Evolutionary conservation across 2,329 filamentous ascomycete species (phyloP), one percentile per base, ranked within the genome.

Genomic region (Penicillium sp.): DNA sequence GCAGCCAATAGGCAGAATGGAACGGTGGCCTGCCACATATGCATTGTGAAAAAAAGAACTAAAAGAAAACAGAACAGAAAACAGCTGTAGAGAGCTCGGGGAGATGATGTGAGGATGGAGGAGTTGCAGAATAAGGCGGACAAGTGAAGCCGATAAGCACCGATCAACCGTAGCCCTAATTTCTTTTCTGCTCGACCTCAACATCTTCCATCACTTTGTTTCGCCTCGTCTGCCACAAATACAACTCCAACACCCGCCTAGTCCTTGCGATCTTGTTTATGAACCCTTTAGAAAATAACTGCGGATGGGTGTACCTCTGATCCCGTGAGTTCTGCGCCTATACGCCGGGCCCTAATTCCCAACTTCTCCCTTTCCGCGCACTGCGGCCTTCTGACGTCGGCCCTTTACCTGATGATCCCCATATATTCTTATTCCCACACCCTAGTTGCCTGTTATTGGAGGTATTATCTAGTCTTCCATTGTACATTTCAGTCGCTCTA

Each of bases 1-100:
- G 70, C 69, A 17, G 68, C 73, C 61, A 75, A 62, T 56, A 76
- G 65, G 52, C 69, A 68, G 44, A 76, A 67, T 51, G 70, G 69
- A 60, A 73, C 56, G 58, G 69, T 65, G 47, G 66, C 61, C 53
- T 68, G 65, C 61, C 70, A 70, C 60, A 74, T 61, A 64, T 73
- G 68, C 75, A 77, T 77, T 56, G 37, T 70, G 60, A 63, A 53
- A 33, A 42, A 52, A 46, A 36, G 36, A 43, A 36, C 9, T 44
- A 26, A 45, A 56, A 58, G 42, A 25, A 45, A 33, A 33, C 54
- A 56, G 14, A 38, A 46, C 28, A 46, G 36, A 40, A 42, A 42
- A 53, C n/a, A 49, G 52, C 37, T 31, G 36, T 45, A 37, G 49
- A 47, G 45, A 52, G 57, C 56, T 53, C 51, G 46, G 38, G 35